Base-by-base conservation (phyloP, 2,329 filamentous ascomycete genomes). In the Neofusicoccum kwambonambiense region DNA sequence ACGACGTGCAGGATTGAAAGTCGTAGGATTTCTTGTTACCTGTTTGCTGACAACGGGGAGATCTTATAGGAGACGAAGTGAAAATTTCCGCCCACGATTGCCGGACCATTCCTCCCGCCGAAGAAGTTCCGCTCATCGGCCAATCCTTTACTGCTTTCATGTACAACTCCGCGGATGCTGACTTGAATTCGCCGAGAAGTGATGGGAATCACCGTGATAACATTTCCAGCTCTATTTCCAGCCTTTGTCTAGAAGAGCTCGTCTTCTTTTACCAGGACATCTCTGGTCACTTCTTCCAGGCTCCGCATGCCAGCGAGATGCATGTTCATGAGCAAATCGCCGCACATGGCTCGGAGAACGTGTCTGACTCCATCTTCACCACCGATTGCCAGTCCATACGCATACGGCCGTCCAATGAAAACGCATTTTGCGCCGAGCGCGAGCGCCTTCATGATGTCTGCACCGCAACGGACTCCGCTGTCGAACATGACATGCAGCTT, bases 401-500 rank as follows among this genome's bases (percentile, higher is more conserved):
- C 56, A 19, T 60, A 60, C 13, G 56, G 56, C 12, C 83, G 70
- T 0, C 83, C 82, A 9, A 83, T 73, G 81, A 75, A 85, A 65
- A 76, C 81, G 71, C 77, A 84, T 60, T 83, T 76, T 0, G 83
- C 83, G 2, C 83, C 83, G 3, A 86, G 71, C 1, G 82, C 81
- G 2, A 85, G 72, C 0, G 84, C 85, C 71, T 87, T 87, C 74
- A 87, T 83, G 13, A 87, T 78, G 70, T 88, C 85, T 0, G 80
- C 83, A 0, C 84, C 86, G n/a, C 81, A 80, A 42, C 85, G 71
- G 34, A 87, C 81, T 0, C 86, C 85, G 13, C 80, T 83, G 69
- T 90, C 89, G 17, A 90, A 83, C 52, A 89, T 81, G 22, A 90
- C 79, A 0, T 83, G 83, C 17, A 88, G 77, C 66, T 80, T 81